Evolutionary conservation across 495 filamentous ascomycete species (phyloP).

Genomic region (Penicillium flavigenum): DNA sequence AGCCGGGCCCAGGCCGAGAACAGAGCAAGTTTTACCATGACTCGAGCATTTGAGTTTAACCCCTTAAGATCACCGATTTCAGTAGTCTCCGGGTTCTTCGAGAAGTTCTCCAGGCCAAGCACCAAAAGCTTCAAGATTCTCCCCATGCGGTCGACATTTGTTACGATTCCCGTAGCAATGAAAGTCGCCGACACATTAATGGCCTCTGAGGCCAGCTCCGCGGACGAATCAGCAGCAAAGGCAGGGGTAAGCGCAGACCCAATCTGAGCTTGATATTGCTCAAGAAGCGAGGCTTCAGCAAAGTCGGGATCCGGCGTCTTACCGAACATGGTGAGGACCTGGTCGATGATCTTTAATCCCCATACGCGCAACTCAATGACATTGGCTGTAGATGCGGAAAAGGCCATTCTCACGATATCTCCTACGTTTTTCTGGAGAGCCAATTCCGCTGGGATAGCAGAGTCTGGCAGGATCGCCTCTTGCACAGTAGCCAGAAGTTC

Average conservation of each 20-base stretch:
- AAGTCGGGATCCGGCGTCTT: constrained; percentile 96
- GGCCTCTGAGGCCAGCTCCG: constrained; percentile 89
- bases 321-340: constrained; percentile 93
- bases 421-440: constrained; percentile 81
- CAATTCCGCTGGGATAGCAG: constrained; percentile 66
- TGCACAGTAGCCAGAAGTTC: constrained; percentile 74
- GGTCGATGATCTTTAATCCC: constrained; percentile 90
- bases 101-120: constrained; percentile 88
- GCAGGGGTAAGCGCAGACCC: constrained; percentile 94
- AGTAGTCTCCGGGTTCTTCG: constrained; percentile 74
- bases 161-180: constrained; percentile 95
- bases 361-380: constrained; percentile 86
- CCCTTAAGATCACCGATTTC: constrained; percentile 91
- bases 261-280: constrained; percentile 98
- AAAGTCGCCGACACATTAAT: constrained; percentile 98
- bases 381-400: constrained; percentile 92
- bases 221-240: constrained; percentile 93
- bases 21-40: constrained; percentile 97
- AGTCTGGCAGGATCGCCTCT: constrained; percentile 68
- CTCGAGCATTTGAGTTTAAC: constrained; percentile 91
- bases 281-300: constrained; percentile 87
- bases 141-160: constrained; percentile 96
- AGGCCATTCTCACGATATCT: constrained; percentile 95
- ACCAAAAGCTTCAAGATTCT: constrained; percentile 92
- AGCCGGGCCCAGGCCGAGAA: constrained; percentile 99